Evolutionary conservation across 352 stramenopile genomes (phyloP), one percentile per base, ranked within the genome.

Genomic region (Phytophthora chlamydospora): DNA sequence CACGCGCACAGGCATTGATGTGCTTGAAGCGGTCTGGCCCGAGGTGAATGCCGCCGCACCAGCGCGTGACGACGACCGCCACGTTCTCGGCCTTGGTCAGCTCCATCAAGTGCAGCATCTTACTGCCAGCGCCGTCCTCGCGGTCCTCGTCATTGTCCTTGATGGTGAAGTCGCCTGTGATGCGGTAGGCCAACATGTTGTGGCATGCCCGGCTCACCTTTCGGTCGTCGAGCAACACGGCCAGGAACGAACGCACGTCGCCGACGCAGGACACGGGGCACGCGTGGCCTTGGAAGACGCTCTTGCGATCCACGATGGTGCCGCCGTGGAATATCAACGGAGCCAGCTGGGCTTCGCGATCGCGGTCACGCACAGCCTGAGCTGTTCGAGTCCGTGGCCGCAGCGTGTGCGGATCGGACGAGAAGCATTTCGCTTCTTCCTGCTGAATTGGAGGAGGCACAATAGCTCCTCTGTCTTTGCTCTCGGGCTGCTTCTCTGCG

Each of bases 61-160:
- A 94, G 4, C 85, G 65, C 42, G 83, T 89, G 52, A 92, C 81
- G 12, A 94, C 71, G 9, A 94, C 83, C 3, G 76, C 77, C 33
- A 91, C 76, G 59, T 90, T 90, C 49, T 90, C 72, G 0, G 76
- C 78, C 32, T 88, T 77, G 10, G 71, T 81, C 51, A 94, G 72
- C 61, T 93, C 80, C 13, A 93, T 70, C 55, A 94, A 29, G 48
- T 91, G 75, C 44, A 79, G 78, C 53, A 91, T 64, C 48, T 90
- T 90, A 49, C 73, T 90, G 0, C 81, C 85, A 0, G 78, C 83
- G 21, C 58, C 83, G 43, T 90, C 80, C 51, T 91, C 83, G n/a
- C 78, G 71, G 62, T 93, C 83, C 33, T 90, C 78, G 73, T 92
- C 80, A 58, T 85, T 91, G 68, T 91, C 85, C 36, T 91, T 91